phyloP scores from a whole-genome alignment of 768 basidiomycete species.

The Boletus rubescentipes region DNA sequence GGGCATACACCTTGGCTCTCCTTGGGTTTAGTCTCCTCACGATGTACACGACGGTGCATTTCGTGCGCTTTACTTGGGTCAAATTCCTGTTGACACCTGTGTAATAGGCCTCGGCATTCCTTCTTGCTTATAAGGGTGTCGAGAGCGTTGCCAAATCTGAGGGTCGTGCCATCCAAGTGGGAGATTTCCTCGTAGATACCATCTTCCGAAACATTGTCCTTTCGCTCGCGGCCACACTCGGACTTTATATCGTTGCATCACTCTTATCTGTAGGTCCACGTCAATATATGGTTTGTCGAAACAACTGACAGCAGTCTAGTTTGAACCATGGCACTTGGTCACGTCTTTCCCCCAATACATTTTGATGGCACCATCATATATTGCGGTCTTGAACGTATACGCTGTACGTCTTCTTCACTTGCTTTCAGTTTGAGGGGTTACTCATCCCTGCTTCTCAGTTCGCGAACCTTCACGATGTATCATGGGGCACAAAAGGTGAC shows the following conservation, averaged over 20 bases:
- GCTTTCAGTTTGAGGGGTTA: neutral
- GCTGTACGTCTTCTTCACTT: slow-evolving; percentile 41
- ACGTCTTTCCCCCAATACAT: slow-evolving; percentile 92
- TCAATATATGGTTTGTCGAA: neutral
- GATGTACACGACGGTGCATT: slow-evolving; percentile 86
- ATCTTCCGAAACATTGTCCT: slow-evolving; percentile 89
- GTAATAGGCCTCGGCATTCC: slow-evolving; percentile 66
- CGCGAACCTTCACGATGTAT: slow-evolving; percentile 87
- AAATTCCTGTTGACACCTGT: slow-evolving; percentile 1
- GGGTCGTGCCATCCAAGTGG: slow-evolving; percentile 45
- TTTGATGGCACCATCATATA: slow-evolving; percentile 91
- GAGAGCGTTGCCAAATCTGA: slow-evolving; percentile 49
- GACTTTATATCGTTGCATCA: slow-evolving; percentile 81
- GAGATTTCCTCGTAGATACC: slow-evolving; percentile 66
- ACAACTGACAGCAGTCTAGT: slow-evolving; percentile 39
- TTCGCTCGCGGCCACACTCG: slow-evolving; percentile 83
- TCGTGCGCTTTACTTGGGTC: neutral
- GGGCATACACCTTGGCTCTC: slow-evolving; percentile 82
- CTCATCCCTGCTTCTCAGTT: slow-evolving; percentile 44
- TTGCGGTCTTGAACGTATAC: slow-evolving; percentile 91
- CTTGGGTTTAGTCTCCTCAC: slow-evolving; percentile 89
- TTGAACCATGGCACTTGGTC: slow-evolving; percentile 98
- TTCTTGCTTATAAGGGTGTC: slow-evolving; percentile 82
- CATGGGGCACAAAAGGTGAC: slow-evolving; percentile 95
- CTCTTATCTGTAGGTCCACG: slow-evolving; percentile 71